These are phyloP conservation scores for Vigna hirtella DNA, from an alignment of 306 rosid genomes.

Conservation along the genomic window DNA sequence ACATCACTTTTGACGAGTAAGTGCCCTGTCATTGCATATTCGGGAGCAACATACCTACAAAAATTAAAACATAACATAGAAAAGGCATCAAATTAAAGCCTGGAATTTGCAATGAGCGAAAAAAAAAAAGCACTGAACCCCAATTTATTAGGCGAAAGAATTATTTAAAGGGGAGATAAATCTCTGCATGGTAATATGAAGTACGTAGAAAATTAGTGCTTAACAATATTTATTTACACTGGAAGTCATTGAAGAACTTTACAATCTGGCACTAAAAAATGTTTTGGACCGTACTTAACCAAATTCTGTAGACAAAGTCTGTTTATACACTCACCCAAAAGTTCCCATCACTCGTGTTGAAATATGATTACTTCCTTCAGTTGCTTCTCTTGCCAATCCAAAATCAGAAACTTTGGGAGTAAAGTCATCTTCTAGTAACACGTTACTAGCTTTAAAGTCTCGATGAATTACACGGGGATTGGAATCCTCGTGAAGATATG, in stretches of 20 bases:
- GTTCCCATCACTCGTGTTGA: conserved; percentile 98
- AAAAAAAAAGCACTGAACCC: conserved; percentile 6
- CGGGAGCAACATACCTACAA: conserved; percentile 95
- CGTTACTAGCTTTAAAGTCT: conserved; percentile 94
- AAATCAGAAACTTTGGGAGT: conserved; percentile 97
- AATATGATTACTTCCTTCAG: conserved; percentile 92
- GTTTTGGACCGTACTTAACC: conserved; percentile 1
- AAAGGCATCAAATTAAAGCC: conserved; percentile 32
- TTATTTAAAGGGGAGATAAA: conserved; percentile 37
- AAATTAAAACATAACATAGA: conserved; percentile 29
- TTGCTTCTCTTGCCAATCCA: conserved; percentile 97
- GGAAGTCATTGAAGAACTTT: conserved; percentile 34
- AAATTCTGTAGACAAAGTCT: conserved; percentile 40
- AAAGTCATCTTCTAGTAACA: conserved; percentile 88
- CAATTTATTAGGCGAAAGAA: conserved; percentile 9
- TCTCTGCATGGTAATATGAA: conserved; percentile 27
- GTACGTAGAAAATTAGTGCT: conserved; percentile 12
- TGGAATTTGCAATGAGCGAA: conserved; percentile 39
- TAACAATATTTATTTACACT: conserved; percentile 4
- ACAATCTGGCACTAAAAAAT: conserved; percentile 29
- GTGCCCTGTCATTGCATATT: conserved; percentile 98
- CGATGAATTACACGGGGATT: conserved; percentile 97
- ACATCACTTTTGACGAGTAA: conserved; percentile 96
- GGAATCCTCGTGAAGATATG: conserved; percentile 97
- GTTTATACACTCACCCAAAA: conserved; percentile 67